Conservation (phyloP, 805 yeast genomes). For the Saccharomycopsis sp. region DNA sequence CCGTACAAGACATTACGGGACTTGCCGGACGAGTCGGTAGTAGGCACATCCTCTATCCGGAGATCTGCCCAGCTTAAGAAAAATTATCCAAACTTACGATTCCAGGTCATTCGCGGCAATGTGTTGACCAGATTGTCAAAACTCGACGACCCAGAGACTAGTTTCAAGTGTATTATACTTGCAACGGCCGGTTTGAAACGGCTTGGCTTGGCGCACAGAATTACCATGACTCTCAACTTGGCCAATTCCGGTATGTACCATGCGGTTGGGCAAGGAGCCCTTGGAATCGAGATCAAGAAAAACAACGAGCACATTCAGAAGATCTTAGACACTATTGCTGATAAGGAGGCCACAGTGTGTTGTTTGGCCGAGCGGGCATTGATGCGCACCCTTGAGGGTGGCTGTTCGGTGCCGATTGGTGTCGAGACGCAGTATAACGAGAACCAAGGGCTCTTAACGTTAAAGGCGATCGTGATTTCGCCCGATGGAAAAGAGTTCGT, state of each 20-base stretch:
- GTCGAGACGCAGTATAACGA: conserved; percentile 56
- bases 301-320: conserved; percentile 53
- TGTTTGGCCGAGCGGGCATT: conserved; percentile 86
- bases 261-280: conserved; percentile 99
- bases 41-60: conserved; percentile 92
- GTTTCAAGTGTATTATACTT: conserved; percentile 66
- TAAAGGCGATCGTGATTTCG: conserved; percentile 72
- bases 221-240: conserved; percentile 50
- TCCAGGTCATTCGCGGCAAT: conserved; percentile 84
- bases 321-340: conserved; percentile 59
- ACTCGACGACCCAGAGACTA: conserved; percentile 63
- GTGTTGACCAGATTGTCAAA: conserved; percentile 73
- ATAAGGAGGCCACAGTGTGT: conserved; percentile 58
- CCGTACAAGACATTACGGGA: conserved; percentile 60
- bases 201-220: conserved; percentile 63
- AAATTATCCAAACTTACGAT: conserved; percentile 66
- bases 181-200: conserved; percentile 91
- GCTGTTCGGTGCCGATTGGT: conserved; percentile 97
- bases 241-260: conserved; percentile 79
- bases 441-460: conserved; percentile 35
- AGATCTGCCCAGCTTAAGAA: conserved; percentile 86
- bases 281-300: conserved; percentile 83
- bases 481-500: conserved; percentile 75
- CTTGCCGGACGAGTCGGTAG: conserved; percentile 76
- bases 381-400: conserved; percentile 89